phyloP scores from a whole-genome alignment of 148 eudicot species.

The Vaccinium corymbosum region DNA sequence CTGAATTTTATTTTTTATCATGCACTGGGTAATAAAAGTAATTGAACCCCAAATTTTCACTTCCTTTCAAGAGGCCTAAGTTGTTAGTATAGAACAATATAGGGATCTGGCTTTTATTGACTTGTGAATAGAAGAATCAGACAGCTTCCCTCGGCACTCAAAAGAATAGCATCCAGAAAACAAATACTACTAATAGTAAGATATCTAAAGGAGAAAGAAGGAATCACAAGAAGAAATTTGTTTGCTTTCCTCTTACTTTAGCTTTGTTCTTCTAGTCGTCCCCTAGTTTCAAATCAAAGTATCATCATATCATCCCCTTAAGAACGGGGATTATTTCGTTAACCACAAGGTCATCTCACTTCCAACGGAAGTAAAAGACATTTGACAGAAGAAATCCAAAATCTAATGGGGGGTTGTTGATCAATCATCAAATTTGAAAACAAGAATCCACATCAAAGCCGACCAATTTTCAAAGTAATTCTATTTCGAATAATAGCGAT shows the following conservation, averaged over 20 bases:
- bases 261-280: not conserved
- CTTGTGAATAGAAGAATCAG: conserved; percentile 3
- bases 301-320: not conserved
- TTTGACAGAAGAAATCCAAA: not conserved
- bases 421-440: not conserved
- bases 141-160: not conserved
- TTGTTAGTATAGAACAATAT: not conserved
- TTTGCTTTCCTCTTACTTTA: conserved; percentile 1
- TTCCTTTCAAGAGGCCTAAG: no score
- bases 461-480: not conserved
- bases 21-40: no score
- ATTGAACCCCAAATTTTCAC: no score
- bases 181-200: not conserved
- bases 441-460: not conserved
- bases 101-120: not conserved
- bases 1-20: no score
- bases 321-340: not conserved
- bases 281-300: not conserved
- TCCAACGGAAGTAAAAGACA: not conserved
- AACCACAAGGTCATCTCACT: not conserved
- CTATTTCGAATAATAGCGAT: not conserved
- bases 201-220: not conserved
- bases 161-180: not conserved
- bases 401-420: not conserved
- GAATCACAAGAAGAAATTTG: not conserved